Base-by-base conservation (phyloP, 371 early-diverging fungal genomes). In the Lichtheimia corymbifera region DNA sequence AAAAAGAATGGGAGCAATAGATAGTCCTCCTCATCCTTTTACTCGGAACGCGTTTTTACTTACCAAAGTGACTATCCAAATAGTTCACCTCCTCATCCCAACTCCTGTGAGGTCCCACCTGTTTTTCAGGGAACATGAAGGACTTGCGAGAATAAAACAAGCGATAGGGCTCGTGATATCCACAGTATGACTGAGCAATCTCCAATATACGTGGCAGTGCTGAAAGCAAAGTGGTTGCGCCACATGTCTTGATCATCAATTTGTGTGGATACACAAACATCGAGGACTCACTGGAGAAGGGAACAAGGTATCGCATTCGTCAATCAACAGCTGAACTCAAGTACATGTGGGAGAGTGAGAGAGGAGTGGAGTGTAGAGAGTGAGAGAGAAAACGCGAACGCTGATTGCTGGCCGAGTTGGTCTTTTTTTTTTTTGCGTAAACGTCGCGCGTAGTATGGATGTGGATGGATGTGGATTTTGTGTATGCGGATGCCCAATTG, bases 221-320 rank as follows among this genome's bases (percentile, higher is more conserved):
- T 62, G 88, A 79, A 67, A 97, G 77, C 40, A 96, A 77, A 1
- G 96, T 96, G 20, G 97, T 96, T 4, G 97, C 95, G 24, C 97
- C 97, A 77, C 97, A 97, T 3, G 97, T 97, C 80, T 97, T 97
- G 62, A 97, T 79, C 57, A 97, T 93, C 47, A 97, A 65, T 63
- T 93, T 93, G 85, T 95, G 91, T 22, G 91, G 88, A 71, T 94
- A 96, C 42, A 97, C 94, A 79, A 97, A 97, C 89, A 97, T 89
- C 54, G 96, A 95, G 18, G 94, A 93, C 82, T 97, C 97, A 72
- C 91, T 86, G 57, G 25, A 51, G 13, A 50, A 17, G 41, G 43
- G 43, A 30, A 27, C 50, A 53, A 63, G 20, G 25, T 64, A 55
- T 53, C 67, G 63, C 55, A 63, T 35, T 35, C 35, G 35, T 35